Evolutionary conservation across 495 filamentous ascomycete genomes (phyloP).

Genomic region (Hypoxylon subgilvum): DNA sequence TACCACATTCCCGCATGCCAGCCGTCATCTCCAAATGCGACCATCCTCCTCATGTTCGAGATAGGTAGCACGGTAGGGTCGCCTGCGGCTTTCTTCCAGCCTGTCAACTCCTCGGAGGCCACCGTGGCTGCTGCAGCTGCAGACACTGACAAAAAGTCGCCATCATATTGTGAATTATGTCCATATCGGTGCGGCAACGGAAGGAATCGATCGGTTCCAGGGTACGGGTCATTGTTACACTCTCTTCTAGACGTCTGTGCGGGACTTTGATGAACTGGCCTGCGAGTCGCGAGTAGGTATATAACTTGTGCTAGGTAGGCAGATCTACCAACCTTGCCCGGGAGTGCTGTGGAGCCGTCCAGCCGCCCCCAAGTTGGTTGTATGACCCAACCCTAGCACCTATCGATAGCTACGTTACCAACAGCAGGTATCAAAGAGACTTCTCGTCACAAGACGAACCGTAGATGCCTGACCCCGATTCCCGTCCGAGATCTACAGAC

Average conservation of each 20-base stretch:
- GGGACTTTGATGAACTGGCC: constrained; percentile 12
- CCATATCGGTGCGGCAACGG: not conserved
- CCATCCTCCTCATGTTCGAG: constrained; percentile 12
- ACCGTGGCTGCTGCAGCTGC: not conserved
- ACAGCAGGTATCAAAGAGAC: no score
- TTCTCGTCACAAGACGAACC: no score
- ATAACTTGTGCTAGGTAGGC: no score
- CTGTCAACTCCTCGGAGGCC: constrained; percentile 7
- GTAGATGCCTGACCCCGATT: no score
- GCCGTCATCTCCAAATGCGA: constrained; percentile 32
- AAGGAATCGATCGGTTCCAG: not conserved
- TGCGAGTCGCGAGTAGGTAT: no score
- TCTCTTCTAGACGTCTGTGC: constrained; percentile 28
- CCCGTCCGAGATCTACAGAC: no score
- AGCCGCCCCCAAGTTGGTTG: constrained; percentile 6
- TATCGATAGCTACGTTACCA: no score
- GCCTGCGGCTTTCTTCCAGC: constrained; percentile 16
- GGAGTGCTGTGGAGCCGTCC: constrained; percentile 1
- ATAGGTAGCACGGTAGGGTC: not conserved
- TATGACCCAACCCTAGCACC: not conserved
- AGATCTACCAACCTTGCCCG: constrained; percentile 6
- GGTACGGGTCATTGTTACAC: constrained; percentile 10
- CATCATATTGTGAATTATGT: not conserved
- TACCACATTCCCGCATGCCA: constrained; percentile 27
- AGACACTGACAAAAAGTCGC: no score